Base-by-base conservation (phyloP, 352 stramenopile species). In the Globisporangium lucens region DNA sequence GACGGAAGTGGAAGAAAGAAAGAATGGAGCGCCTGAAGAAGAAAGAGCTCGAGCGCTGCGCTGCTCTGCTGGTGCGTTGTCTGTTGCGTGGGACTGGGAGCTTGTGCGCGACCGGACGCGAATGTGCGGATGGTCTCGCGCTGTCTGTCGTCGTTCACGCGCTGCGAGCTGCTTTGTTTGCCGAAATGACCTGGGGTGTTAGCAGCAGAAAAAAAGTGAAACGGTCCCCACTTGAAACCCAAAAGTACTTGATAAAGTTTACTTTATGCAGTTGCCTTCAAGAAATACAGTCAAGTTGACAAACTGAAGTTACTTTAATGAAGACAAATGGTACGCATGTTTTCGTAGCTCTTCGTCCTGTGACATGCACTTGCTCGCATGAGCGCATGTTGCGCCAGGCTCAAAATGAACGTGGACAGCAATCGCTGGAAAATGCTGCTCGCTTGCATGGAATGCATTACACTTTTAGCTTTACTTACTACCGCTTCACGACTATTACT, bases 81-180 rank as follows among this genome's bases (percentile, higher is more conserved):
- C 36, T 33, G 51, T 56, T 3, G 24, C 13, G 52, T 36, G 52
- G 27, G 52, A 20, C 15, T 51, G 43, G 17, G 43, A 51, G 43
- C 43, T 49, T 49, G 17, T 17, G 24, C 22, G 52, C 52, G 52
- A 57, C 52, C 27, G 27, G 52, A 36, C 52, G 52, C 52, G 52
- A 36, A 35, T 56, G 52, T 57, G 24, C 51, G 24, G 24, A 57
- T 57, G 51, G 52, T 57, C 52, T n/a, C 52, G 52, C 52, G 13
- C 52, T 24, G 24, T 24, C 24, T 24, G 24, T 24, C n/a, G 52
- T 57, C 52, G 52, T 10, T 56, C 49, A 17, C 22, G 49, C 15
- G 22, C 49, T 17, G 36, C 12, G 36, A 43, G 36, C 36, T 43
- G 2, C 36, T 56, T 29, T 56, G n/a, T 5, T 24, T 24, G 22